Conservation (phyloP, 768 basidiomycete species). For the Sarcomyxa edulis region DNA sequence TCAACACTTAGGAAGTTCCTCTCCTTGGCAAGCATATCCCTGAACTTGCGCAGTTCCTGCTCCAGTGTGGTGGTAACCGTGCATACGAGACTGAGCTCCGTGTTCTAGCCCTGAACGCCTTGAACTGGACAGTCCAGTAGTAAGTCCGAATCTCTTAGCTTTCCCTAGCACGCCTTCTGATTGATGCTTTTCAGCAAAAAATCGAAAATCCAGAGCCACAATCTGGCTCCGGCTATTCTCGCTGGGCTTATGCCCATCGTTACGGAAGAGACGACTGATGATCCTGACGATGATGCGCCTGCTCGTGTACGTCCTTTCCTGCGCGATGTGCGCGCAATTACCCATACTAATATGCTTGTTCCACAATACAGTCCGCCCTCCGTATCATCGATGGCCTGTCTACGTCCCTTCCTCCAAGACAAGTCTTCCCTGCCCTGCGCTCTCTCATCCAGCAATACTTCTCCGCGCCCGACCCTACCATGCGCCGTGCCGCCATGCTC, state of each 20-base stretch:
- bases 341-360: background rate
- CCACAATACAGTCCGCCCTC: constrained; percentile 71
- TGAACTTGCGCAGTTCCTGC: constrained; percentile 83
- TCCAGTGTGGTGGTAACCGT: constrained; percentile 77
- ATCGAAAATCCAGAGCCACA: constrained; percentile 84
- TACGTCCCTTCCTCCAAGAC: constrained; percentile 86
- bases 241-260: constrained; percentile 92
- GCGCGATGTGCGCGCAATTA: background rate
- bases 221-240: constrained; percentile 80
- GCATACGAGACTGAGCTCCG: constrained; percentile 75
- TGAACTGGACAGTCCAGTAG: constrained; percentile 98
- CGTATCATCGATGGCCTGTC: constrained; percentile 92
- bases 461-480: constrained; percentile 66
- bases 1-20: constrained; percentile 73
- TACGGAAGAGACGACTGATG: constrained; percentile 90
- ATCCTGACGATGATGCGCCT: constrained; percentile 89
- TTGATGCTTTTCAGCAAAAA: constrained; percentile 68
- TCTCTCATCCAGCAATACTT: constrained; percentile 81
- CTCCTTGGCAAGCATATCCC: constrained; percentile 85
- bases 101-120: constrained; percentile 84
- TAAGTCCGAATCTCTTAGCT: constrained; percentile 25
- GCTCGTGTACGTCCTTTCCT: constrained; percentile 62
- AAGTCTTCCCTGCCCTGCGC: constrained; percentile 93
- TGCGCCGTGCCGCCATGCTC: constrained; percentile 90
- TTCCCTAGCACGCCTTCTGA: background rate